Conservation (phyloP, 257 asterid genomes). For the Lantana camara region DNA sequence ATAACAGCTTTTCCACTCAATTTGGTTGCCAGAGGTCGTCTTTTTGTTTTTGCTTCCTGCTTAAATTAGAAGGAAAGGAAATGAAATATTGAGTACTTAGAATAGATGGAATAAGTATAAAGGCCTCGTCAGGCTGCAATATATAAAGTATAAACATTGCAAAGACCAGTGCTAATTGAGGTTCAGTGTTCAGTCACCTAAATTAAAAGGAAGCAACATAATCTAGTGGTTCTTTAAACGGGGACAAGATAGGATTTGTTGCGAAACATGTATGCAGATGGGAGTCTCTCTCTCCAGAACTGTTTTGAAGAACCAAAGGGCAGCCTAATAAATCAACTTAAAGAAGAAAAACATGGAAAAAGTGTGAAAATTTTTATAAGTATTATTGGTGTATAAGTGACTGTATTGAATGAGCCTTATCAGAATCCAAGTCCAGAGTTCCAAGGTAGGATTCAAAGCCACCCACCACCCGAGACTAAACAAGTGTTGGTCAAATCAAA, state of each 20-base stretch:
- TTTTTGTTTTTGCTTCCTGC: conserved; percentile 87
- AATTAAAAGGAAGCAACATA: neutral
- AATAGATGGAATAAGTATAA: neutral
- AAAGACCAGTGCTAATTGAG: neutral
- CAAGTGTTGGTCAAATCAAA: no score
- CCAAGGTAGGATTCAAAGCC: no score
- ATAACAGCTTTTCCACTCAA: conserved; percentile 71
- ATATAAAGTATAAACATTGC: neutral
- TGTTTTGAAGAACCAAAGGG: no score
- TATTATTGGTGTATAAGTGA: no score
- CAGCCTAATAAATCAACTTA: no score
- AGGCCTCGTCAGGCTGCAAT: neutral
- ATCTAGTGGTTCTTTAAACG: neutral
- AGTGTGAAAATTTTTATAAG: no score
- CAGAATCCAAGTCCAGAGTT: no score
- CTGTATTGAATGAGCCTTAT: no score
- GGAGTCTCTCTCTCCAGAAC: neutral
- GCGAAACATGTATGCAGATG: neutral
- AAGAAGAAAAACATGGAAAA: no score
- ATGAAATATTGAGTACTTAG: neutral
- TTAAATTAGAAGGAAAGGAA: conserved; percentile 21
- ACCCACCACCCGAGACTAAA: no score
- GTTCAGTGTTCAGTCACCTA: neutral
- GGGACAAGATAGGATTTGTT: neutral
- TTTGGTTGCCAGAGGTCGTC: conserved; percentile 70